phyloP scores from a whole-genome alignment of 148 eudicot genomes.

The Rhododendron henanense region DNA sequence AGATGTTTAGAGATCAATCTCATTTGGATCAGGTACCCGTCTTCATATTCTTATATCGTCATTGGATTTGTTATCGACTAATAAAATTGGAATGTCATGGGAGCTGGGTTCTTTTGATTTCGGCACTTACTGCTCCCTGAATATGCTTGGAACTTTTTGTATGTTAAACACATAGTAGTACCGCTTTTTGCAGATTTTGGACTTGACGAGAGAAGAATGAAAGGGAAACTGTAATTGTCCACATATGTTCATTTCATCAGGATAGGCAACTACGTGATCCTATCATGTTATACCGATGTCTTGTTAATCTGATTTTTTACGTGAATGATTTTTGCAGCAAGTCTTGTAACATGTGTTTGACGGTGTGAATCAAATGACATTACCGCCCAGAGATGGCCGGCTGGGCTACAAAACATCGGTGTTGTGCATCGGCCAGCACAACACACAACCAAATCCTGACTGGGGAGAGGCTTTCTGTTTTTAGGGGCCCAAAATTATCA shows the following conservation, averaged over 20 bases:
- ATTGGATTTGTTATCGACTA: neutral
- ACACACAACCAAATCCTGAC: neutral
- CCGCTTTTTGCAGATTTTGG: neutral
- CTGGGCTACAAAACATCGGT: neutral
- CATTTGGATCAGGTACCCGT: neutral
- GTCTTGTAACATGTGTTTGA: neutral
- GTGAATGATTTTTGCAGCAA: neutral
- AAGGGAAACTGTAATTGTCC: neutral
- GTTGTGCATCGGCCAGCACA: neutral
- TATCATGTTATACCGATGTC: neutral
- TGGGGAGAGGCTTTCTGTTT: neutral
- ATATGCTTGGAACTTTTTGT: neutral
- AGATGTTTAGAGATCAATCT: neutral
- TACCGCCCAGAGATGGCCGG: neutral
- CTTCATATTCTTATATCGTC: neutral
- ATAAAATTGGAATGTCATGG: neutral
- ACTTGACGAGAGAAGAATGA: neutral
- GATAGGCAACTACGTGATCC: neutral
- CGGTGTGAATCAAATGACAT: neutral
- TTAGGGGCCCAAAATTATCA: no score
- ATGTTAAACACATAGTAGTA: neutral
- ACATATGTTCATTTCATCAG: neutral
- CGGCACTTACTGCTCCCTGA: neutral
- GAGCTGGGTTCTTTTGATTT: neutral
- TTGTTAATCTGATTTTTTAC: neutral